Evolutionary conservation across 2,329 filamentous ascomycete species (phyloP), one percentile per base, ranked within the genome.

Genomic region (Sclerotinia trifoliorum): DNA sequence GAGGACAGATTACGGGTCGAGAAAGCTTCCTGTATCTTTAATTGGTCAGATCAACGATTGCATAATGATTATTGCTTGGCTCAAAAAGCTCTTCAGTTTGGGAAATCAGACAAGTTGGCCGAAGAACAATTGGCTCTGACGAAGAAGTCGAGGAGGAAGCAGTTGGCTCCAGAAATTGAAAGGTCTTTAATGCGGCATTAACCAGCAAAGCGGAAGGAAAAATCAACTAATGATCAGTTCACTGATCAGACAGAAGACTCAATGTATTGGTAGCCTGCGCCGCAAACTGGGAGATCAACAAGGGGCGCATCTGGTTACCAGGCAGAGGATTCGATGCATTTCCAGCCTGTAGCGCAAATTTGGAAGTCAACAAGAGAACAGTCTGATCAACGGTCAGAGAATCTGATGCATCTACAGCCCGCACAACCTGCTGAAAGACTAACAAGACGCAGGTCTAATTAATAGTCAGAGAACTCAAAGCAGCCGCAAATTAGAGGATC

Each of bases 311-410:
- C 26, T 54, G 26, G 21, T 4, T 17, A 6, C 10, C 21, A 32
- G 11, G 1, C 21, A 49, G 48, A 49, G 13, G 48, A 15, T 15
- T 35, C 2, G 29, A 55, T 55, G 52, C 10, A 8, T 6, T 10
- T 4, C 1, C 21, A 35, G 5, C 19, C 4, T 10, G 29, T 1
- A n/a, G 2, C 10, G 1, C 8, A 8, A 5, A 42, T 15, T 15
- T 11, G 4, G 39, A 42, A 10, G 8, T n/a, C 19, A 35, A 21
- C 17, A 32, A 32, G 4, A 29, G 52, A 55, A 19, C 29, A 10
- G 19, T 35, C 19, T 55, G 11, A 21, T 5, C 8, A n/a, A 6
- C 21, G 11, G 19, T 3, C 21, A 42, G 39, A 42, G 8, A 15
- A 15, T 10, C 11, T 1, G 4, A 13, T 2, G 39, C 39, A 42